phyloP scores from a whole-genome alignment of 1,139 yeast genomes.

The Yamadazyma conglobata region DNA sequence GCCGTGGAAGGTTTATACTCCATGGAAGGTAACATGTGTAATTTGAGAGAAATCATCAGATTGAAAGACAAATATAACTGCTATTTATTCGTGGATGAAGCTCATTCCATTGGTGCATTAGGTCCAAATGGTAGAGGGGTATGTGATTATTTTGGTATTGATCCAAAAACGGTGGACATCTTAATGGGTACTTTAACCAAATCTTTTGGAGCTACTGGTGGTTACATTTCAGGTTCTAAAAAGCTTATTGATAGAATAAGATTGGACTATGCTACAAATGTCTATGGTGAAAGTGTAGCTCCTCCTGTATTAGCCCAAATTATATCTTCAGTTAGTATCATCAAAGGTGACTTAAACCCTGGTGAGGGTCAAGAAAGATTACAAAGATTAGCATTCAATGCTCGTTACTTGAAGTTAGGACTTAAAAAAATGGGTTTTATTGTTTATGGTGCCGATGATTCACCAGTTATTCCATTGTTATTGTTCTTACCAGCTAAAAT shows the following conservation, averaged over 20 bases:
- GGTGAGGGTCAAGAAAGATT: conserved; percentile 92
- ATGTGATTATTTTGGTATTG: conserved; percentile 85
- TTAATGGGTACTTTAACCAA: conserved; percentile 97
- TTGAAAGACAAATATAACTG: conserved; percentile 84
- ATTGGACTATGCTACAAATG: conserved; percentile 67
- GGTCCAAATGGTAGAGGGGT: conserved; percentile 94
- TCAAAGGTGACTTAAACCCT: conserved; percentile 78
- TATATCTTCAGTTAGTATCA: conserved; percentile 71
- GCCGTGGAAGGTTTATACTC: conserved; percentile 96
- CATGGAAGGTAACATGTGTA: conserved; percentile 96
- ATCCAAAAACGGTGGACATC: conserved; percentile 73
- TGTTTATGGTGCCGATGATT: conserved; percentile 92
- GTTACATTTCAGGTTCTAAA: conserved; percentile 79
- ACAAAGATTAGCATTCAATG: conserved; percentile 90
- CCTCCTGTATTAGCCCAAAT: conserved; percentile 93
- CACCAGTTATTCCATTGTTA: conserved; percentile 90
- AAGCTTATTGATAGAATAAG: conserved; percentile 70
- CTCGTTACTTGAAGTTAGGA: conserved; percentile 88
- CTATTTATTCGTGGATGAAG: conserved; percentile 91
- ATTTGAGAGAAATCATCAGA: conserved; percentile 73
- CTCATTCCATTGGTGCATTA: conserved; percentile 97
- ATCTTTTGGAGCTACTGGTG: conserved; percentile 98
- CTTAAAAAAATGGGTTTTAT: conserved; percentile 89
- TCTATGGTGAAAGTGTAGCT: conserved; percentile 80
- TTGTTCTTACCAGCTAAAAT: conserved; percentile 88